These are phyloP conservation scores for Amanita exitialis DNA, from an alignment of 768 basidiomycete genomes.

Conservation along the genomic window DNA sequence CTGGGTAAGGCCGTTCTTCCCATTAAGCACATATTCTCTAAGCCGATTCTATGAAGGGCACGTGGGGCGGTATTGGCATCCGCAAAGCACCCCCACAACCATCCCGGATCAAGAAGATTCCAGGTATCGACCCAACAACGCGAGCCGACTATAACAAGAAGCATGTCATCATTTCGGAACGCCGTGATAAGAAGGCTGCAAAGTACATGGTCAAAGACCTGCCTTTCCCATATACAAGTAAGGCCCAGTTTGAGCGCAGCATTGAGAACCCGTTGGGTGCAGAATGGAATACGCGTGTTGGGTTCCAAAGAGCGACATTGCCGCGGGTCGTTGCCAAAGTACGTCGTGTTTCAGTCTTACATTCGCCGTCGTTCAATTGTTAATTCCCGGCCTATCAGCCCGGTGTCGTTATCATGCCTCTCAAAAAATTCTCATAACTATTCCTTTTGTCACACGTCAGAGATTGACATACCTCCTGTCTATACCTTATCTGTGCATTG, in stretches of 20 bases:
- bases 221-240: slow-evolving; percentile 91
- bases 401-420: slow-evolving; percentile 3
- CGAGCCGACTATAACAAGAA: slow-evolving; percentile 81
- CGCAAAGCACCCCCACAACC: slow-evolving; percentile 52
- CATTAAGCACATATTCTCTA: not conserved
- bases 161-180: slow-evolving; percentile 93
- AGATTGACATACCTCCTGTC: not conserved
- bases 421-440: slow-evolving; percentile 4
- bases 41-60: slow-evolving; percentile 42
- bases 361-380: not conserved
- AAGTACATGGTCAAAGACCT: slow-evolving; percentile 88
- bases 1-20: slow-evolving; percentile 55
- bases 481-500: slow-evolving; percentile 2
- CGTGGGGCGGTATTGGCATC: slow-evolving; percentile 82
- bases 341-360: not conserved
- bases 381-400: not conserved
- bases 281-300: slow-evolving; percentile 91
- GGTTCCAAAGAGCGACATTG: slow-evolving; percentile 75
- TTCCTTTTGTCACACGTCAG: not conserved
- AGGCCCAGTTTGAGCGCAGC: slow-evolving; percentile 82
- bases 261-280: slow-evolving; percentile 75
- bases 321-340: slow-evolving; percentile 85
- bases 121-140: slow-evolving; percentile 68
- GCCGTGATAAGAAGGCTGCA: slow-evolving; percentile 85
- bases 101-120: slow-evolving; percentile 68